Conservation (phyloP, 345 rosid species). For the Lepidium didymum region DNA sequence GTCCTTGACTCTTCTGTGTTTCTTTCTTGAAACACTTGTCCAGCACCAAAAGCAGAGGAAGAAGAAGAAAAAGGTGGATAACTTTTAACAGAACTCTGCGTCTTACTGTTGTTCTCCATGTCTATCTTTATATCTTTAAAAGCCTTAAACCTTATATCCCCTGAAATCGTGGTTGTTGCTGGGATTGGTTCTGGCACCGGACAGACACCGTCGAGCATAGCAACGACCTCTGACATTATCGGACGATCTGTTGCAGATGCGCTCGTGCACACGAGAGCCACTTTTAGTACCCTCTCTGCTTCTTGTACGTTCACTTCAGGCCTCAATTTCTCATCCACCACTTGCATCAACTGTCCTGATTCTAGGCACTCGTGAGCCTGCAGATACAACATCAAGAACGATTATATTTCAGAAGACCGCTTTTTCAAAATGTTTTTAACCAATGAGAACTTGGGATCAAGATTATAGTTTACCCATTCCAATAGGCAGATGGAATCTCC, state of each 20-base stretch:
- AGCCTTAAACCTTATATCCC: conserved; percentile 41
- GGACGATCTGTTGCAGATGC: conserved; percentile 47
- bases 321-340: conserved; percentile 40
- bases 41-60: conserved; percentile 17
- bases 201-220: conserved; percentile 42
- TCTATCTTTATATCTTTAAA: conserved; percentile 37
- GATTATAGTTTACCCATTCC: conserved; percentile 39
- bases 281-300: conserved; percentile 36
- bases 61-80: conserved; percentile 22
- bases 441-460: neutral
- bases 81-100: conserved; percentile 24
- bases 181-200: conserved; percentile 32
- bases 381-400: neutral
- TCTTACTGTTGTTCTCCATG: conserved; percentile 27
- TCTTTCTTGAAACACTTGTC: neutral
- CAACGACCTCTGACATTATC: conserved; percentile 51
- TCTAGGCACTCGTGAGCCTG: conserved; percentile 42
- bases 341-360: conserved; percentile 32
- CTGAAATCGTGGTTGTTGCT: conserved; percentile 26
- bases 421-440: neutral
- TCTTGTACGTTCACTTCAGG: conserved; percentile 35
- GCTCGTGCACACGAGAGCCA: conserved; percentile 44
- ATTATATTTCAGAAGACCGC: neutral
- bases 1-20: conserved; percentile 4
- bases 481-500: conserved; percentile 40